Conservation (phyloP, 345 rosid genomes). For the Murraya paniculata region DNA sequence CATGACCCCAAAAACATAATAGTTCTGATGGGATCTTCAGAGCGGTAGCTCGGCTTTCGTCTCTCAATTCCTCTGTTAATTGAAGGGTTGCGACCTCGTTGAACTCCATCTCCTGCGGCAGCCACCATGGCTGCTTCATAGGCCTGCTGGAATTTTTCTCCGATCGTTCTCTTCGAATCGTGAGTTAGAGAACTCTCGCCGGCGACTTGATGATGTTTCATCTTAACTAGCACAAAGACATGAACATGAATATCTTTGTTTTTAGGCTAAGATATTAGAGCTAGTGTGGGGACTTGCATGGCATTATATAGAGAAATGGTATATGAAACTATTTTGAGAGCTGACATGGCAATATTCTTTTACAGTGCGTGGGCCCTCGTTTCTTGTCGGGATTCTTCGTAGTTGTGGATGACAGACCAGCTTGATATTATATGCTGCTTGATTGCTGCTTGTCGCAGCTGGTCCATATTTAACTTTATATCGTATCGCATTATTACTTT, state of each 20-base stretch:
- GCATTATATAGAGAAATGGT: constrained; percentile 23
- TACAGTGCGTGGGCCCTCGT: constrained; percentile 9
- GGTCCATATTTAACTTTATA: background rate
- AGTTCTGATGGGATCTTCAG: constrained; percentile 59
- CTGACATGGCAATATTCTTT: background rate
- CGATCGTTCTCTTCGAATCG: constrained; percentile 35
- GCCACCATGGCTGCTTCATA: constrained; percentile 28
- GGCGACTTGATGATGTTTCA: constrained; percentile 41
- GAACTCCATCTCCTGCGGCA: constrained; percentile 5
- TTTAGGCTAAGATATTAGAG: constrained; percentile 24
- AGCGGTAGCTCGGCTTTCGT: constrained; percentile 24
- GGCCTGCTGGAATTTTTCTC: constrained; percentile 42
- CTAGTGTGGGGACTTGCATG: background rate
- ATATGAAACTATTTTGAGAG: background rate
- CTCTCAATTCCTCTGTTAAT: constrained; percentile 28
- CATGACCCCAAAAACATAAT: constrained; percentile 65
- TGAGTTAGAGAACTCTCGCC: constrained; percentile 24
- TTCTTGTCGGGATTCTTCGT: background rate
- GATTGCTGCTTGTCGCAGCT: background rate
- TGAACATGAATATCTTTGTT: background rate
- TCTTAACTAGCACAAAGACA: background rate
- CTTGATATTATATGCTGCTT: background rate
- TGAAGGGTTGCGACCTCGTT: background rate
- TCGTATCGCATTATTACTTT: background rate
- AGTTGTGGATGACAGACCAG: constrained; percentile 30